Base-by-base conservation (phyloP, 164 flowering plant species). In the Amborella trichopoda region DNA sequence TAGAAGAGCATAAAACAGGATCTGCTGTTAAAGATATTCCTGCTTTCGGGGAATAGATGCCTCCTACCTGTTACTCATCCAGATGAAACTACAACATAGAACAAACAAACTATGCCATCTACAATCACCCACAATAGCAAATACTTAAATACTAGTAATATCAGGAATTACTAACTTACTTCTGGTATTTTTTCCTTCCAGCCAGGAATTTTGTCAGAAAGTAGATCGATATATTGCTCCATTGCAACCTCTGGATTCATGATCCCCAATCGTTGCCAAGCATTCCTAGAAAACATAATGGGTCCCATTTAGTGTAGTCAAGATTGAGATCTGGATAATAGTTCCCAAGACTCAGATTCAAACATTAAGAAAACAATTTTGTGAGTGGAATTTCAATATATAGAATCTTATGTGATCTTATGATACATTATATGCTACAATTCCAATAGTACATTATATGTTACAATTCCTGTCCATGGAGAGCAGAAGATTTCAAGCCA, bases 251-350 rank as follows among this genome's bases (percentile, higher is more conserved):
- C 87, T 19, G 68, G 78, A 69, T 45, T 71, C 78, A 76, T 76
- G 66, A 58, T 76, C 63, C 83, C 83, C 38, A 72, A 61, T 43
- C 45, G 53, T 56, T 70, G 80, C 80, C 83, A 81, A 54, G 83
- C 68, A 71, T 76, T 71, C 78, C 79, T 75, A 72, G 88, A 88
- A 84, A 80, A 81, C 54, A 78, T 63, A 81, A 80, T 59, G 73
- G n/a, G n/a, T n/a, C n/a, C n/a, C n/a, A n/a, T n/a, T n/a, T n/a
- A n/a, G n/a, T n/a, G n/a, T n/a, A n/a, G n/a, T n/a, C n/a, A n/a
- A n/a, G n/a, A n/a, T n/a, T n/a, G n/a, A n/a, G n/a, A n/a, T n/a
- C n/a, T n/a, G n/a, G n/a, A n/a, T n/a, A n/a, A n/a, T n/a, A n/a
- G n/a, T n/a, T n/a, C n/a, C n/a, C n/a, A n/a, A n/a, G n/a, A n/a